These are phyloP conservation scores for Pythium aristosporum DNA, from an alignment of 352 stramenopile species.

Conservation along the genomic window DNA sequence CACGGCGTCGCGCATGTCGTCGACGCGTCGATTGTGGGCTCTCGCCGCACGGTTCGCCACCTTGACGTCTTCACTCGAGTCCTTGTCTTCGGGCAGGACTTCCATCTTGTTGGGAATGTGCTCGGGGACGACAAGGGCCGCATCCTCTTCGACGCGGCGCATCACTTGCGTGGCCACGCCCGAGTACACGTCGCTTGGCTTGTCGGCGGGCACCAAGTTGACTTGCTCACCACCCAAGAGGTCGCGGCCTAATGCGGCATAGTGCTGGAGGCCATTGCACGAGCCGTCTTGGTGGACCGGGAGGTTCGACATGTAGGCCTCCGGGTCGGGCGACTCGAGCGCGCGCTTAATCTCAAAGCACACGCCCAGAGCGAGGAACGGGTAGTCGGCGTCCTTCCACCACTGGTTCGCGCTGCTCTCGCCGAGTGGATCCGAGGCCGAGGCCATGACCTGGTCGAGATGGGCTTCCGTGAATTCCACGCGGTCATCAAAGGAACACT, in stretches of 20 bases:
- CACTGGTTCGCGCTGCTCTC: constrained; percentile 70
- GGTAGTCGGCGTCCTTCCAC: constrained; percentile 98
- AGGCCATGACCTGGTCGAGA: constrained; percentile 92
- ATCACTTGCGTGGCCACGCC: constrained; percentile 90
- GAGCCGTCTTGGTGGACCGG: constrained; percentile 98
- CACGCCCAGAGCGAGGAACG: constrained; percentile 97
- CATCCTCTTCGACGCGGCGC: constrained; percentile 72
- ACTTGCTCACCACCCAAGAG: constrained; percentile 93
- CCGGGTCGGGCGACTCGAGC: constrained; percentile 92
- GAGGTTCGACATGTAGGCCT: constrained; percentile 94
- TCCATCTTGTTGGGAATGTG: constrained; percentile 18
- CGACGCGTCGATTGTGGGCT: constrained; percentile 29
- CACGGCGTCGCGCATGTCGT: constrained; percentile 29
- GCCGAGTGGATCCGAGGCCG: constrained; percentile 88
- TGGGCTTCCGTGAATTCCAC: constrained; percentile 94
- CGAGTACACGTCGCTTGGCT: constrained; percentile 98
- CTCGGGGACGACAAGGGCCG: constrained; percentile 45
- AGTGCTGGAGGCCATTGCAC: constrained; percentile 99
- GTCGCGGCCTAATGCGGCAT: constrained; percentile 97
- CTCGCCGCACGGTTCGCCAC: too few relatives aligned
- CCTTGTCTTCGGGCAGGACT: too few relatives aligned
- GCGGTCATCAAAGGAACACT: constrained; percentile 97
- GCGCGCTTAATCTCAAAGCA: constrained; percentile 96
- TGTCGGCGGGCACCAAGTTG: constrained; percentile 94
- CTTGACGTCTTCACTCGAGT: too few relatives aligned